Conservation (phyloP, 805 yeast genomes). For the Candida ovalis region DNA sequence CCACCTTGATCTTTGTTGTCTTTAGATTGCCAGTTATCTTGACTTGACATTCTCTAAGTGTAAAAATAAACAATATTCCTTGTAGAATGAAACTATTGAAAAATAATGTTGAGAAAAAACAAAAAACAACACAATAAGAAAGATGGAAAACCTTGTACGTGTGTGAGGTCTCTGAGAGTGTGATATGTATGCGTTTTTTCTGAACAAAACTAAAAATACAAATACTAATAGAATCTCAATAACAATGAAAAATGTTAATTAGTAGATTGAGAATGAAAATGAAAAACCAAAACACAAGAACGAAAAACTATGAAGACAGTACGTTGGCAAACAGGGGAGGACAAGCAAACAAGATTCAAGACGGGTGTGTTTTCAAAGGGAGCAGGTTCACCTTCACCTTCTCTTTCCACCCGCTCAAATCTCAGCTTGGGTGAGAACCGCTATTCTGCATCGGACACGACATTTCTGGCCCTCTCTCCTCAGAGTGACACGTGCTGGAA, state of each 20-base stretch:
- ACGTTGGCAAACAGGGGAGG: background rate
- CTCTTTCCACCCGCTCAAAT: background rate
- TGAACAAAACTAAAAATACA: slow-evolving; percentile 1
- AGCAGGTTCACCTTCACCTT: background rate
- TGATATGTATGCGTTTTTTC: background rate
- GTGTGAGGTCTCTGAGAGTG: background rate
- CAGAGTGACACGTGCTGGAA: background rate
- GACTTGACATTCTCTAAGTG: slow-evolving; percentile 6
- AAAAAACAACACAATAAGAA: background rate
- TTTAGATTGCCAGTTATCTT: slow-evolving; percentile 12
- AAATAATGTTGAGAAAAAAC: background rate
- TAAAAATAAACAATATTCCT: background rate
- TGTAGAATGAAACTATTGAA: background rate
- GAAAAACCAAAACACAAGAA: background rate
- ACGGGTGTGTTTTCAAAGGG: too few relatives aligned
- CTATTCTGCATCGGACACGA: too few relatives aligned
- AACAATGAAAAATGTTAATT: background rate
- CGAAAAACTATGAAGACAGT: background rate
- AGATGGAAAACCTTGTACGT: background rate
- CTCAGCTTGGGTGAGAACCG: too few relatives aligned
- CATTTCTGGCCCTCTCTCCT: too few relatives aligned
- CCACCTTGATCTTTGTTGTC: slow-evolving; percentile 8
- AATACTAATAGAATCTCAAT: background rate
- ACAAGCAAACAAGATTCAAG: background rate
- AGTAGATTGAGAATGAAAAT: background rate